Base-by-base conservation (phyloP, 257 asterid genomes). In the Verbena officinalis region DNA sequence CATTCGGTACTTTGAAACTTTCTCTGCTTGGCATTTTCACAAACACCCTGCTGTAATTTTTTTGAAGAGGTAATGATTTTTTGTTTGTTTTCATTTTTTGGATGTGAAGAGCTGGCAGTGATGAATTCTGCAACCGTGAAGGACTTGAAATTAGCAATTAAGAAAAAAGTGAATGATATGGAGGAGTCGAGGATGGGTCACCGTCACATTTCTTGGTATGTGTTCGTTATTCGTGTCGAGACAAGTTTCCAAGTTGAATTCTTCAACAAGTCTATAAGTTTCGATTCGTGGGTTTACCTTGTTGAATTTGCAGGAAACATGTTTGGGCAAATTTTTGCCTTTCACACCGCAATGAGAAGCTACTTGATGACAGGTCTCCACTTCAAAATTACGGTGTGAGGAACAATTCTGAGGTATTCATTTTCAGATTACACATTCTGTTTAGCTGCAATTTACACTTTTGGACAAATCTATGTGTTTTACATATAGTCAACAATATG, bases 311-410 rank as follows among this genome's bases (percentile, higher is more conserved):
- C 77, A 92, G 96, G 98, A 92, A 77, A 72, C 99, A 87, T 73
- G 95, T 93, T 1, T 87, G 97, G 98, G 81, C 82, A 57, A 87
- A 90, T 63, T 87, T 83, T 56, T 89, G 95, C 74, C 94, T 90
- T 71, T 61, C 80, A 20, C 59, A 70, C 75, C 86, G 79, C 72
- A 93, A 80, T 44, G 89, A 84, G 67, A 93, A 89, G 85, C 83
- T 90, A 16, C 90, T 90, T 9, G 80, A 85, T 16, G 97, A 92
- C 48, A 52, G 50, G 59, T 77, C 86, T 36, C 58, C 77, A 7
- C 95, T 93, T 74, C 86, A 87, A 62, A 77, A 70, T 70, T 81
- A 83, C 49, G 88, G 94, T 33, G 74, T 87, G 33, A 69, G 89
- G 78, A 90, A 84, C 86, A 82, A 87, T 65, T 86, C 95, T 70